Evolutionary conservation across 75 land plant species (phyloP).

Genomic region (Picea sitchensis): DNA sequence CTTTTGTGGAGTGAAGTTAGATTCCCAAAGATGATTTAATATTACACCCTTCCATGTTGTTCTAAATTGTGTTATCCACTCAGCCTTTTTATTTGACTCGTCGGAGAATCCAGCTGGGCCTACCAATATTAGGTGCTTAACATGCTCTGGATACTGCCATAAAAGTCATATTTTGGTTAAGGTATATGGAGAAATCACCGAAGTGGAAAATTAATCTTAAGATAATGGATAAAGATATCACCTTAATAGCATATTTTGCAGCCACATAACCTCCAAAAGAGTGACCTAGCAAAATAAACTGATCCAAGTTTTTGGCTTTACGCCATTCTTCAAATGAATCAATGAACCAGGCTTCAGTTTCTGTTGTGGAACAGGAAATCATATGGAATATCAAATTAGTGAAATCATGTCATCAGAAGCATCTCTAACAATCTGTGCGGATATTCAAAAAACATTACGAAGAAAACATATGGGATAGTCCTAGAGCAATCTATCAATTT

Average conservation of each 20-base stretch:
- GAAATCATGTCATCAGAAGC: background rate
- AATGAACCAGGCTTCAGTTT: conserved; percentile 98
- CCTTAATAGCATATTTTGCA: conserved; percentile 97
- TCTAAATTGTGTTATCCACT: conserved; percentile 63
- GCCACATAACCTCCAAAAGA: conserved; percentile 99
- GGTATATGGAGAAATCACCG: background rate
- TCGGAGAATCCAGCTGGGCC: conserved; percentile 94
- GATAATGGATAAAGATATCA: conserved; percentile 12
- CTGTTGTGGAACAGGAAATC: conserved; percentile 30
- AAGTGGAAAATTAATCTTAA: conserved; percentile 3
- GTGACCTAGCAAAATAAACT: conserved; percentile 93
- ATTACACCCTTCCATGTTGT: conserved; percentile 92
- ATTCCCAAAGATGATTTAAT: conserved; percentile 89
- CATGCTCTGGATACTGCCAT: conserved; percentile 94
- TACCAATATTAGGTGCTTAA: conserved; percentile 88
- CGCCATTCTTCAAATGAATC: conserved; percentile 99
- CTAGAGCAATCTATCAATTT: background rate
- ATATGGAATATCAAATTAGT: conserved; percentile 2
- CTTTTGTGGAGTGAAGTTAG: conserved; percentile 91
- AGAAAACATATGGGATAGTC: background rate
- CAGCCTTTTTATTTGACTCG: conserved; percentile 62
- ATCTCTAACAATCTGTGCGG: background rate
- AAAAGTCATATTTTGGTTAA: background rate
- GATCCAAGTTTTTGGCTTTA: conserved; percentile 83
- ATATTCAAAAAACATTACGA: background rate